Base-by-base conservation (phyloP, 768 basidiomycete genomes). In the Boletellus sp. region DNA sequence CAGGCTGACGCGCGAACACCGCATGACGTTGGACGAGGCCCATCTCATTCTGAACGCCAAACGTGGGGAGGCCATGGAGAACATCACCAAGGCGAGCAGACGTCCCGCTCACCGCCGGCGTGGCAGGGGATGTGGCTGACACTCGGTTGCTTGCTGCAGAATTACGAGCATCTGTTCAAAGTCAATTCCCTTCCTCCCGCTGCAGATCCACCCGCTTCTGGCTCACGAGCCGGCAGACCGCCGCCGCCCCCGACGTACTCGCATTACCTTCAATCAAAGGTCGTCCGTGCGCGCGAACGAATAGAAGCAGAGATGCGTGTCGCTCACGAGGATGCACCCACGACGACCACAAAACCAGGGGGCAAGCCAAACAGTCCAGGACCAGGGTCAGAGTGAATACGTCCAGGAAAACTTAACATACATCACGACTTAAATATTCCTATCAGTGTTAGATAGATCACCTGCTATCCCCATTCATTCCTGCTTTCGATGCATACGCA, bases 21-120 rank as follows among this genome's bases (percentile, higher is more conserved):
- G 86, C 44, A 94, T 99, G 94, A 93, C 92, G 7, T 60, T 95
- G 58, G 94, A 97, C 58, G 96, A 99, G 72, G 96, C 95, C 17
- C 86, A 85, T 61, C 73, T 96, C 51, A 93, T 99, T 62, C 72
- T 99, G 54, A 97, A 99, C 67, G 72, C 81, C 19, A 94, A 92
- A 68, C 80, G 80, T 33, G 87, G 78, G 19, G 87, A 90, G 20
- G 60, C 74, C 0, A 64, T 87, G 63, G 86, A 92, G 63, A 75
- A 71, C 38, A 72, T 94, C 22, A 64, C 89, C 34, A 85, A 89
- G 78, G 94, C 89, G 63, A 60, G 74, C 65, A 24, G 28, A 24
- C 12, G 16, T 34, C 13, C 26, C 8, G 15, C 26, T 33, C 26
- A 56, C 41, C 6, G 6, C 33, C 20, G 23, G 52, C 31, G 5